Evolutionary conservation across 31 red algal species (phyloP).

Genomic region (Asparagopsis taxiformis): DNA sequence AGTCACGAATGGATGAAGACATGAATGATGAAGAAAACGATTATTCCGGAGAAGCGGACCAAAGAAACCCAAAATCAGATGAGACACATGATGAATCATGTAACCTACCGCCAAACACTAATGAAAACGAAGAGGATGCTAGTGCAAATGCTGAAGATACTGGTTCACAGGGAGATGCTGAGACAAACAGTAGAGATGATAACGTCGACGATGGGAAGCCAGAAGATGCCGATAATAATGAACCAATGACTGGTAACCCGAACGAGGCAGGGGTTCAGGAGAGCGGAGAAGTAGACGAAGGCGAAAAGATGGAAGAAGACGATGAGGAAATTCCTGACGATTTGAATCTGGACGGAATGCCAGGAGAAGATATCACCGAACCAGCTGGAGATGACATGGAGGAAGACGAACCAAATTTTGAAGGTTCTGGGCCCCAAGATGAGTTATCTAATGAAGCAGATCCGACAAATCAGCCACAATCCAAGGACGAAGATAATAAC

Average conservation of each 20-base stretch:
- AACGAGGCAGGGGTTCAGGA: neutral
- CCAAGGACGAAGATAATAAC: neutral
- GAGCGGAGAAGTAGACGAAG: neutral
- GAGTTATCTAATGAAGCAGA: neutral
- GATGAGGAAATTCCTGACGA: neutral
- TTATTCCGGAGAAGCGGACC: neutral
- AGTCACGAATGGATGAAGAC: slow-evolving; percentile 17
- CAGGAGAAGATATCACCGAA: neutral
- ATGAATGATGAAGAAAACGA: slow-evolving; percentile 18
- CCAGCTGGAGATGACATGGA: no score
- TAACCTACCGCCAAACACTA: no score
- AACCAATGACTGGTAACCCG: neutral
- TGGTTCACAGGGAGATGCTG: neutral
- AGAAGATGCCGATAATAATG: neutral
- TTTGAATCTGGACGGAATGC: neutral
- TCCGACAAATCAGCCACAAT: neutral
- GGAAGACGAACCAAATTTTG: neutral
- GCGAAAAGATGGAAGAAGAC: neutral
- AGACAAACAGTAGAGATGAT: neutral
- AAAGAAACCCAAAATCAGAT: neutral
- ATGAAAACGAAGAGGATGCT: neutral
- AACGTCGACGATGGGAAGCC: neutral
- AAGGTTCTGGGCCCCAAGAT: neutral
- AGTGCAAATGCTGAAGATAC: neutral
- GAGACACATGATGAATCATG: no score